Evolutionary conservation across 202 grass and related monocot genomes (phyloP).

Genomic region (Digitaria exilis): DNA sequence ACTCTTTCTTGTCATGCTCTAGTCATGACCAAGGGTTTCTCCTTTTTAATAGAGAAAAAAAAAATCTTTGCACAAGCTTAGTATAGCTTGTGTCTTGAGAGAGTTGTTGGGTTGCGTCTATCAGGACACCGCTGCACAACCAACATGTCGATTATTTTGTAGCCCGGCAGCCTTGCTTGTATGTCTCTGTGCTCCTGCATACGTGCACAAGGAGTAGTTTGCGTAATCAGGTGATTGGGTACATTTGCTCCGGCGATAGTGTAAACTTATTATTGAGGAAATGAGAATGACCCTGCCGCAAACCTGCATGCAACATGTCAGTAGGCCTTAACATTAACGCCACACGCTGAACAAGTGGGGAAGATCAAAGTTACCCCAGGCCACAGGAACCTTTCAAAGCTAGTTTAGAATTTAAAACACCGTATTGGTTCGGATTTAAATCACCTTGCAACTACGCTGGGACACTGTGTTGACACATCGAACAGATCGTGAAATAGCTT

Average conservation of each 20-base stretch:
- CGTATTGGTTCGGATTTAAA: too few relatives aligned
- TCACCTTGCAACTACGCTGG: too few relatives aligned
- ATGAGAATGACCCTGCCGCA: neutral
- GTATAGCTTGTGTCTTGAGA: neutral
- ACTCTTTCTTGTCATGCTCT: neutral
- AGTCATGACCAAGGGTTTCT: neutral
- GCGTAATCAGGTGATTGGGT: neutral
- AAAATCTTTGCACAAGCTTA: neutral
- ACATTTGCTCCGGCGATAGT: neutral
- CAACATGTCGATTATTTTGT: slow-evolving; percentile 22
- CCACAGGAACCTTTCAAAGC: too few relatives aligned
- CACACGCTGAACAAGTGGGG: too few relatives aligned
- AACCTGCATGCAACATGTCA: too few relatives aligned
- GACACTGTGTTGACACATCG: too few relatives aligned
- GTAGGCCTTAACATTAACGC: too few relatives aligned
- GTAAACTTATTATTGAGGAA: neutral
- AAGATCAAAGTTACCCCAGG: too few relatives aligned
- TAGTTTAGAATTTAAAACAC: neutral
- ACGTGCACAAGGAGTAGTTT: neutral
- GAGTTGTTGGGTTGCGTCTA: slow-evolving; percentile 32
- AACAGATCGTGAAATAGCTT: too few relatives aligned
- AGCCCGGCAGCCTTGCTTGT: neutral
- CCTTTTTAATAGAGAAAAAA: neutral
- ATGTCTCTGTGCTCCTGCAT: neutral
- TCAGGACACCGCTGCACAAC: neutral